phyloP scores from a whole-genome alignment of 371 early-diverging fungal genomes.

The Batrachochytrium dendrobatidis region DNA sequence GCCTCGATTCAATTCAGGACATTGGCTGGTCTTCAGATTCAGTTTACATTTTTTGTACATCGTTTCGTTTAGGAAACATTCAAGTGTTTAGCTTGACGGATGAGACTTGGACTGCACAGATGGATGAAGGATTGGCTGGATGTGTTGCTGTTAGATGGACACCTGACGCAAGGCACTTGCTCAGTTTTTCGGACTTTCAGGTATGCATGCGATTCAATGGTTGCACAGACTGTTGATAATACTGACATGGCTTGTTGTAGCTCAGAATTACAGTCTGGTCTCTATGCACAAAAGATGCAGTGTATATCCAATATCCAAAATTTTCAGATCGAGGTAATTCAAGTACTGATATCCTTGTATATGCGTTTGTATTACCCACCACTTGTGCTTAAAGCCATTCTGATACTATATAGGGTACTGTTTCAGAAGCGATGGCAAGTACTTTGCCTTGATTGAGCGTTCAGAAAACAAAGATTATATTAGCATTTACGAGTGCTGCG shows the following conservation, averaged over 20 bases:
- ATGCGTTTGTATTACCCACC: not conserved
- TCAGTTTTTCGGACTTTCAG: constrained; percentile 60
- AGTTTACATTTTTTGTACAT: constrained; percentile 48
- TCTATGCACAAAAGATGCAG: constrained; percentile 38
- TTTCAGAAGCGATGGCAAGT: constrained; percentile 58
- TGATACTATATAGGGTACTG: constrained; percentile 44
- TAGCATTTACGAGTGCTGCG: constrained; percentile 56
- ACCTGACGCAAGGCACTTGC: constrained; percentile 51
- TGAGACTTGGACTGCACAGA: constrained; percentile 53
- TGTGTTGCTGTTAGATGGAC: constrained; percentile 53
- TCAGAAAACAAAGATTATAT: constrained; percentile 63
- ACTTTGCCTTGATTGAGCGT: constrained; percentile 47
- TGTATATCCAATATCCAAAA: constrained; percentile 58
- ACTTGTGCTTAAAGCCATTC: not conserved
- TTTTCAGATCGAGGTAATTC: constrained; percentile 43
- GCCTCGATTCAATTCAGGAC: constrained; percentile 42
- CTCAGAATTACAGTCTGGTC: constrained; percentile 60
- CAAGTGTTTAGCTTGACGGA: constrained; percentile 59
- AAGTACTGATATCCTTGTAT: not conserved
- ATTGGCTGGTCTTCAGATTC: constrained; percentile 66
- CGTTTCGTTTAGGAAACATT: constrained; percentile 40
- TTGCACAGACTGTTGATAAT: not conserved
- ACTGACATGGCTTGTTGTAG: constrained; percentile 26
- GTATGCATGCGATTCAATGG: constrained; percentile 17
- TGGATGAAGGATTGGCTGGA: constrained; percentile 57